A percentile compares a stretch with the other conserved stretches of the same genome.
phyloP scores from a whole-genome alignment of 768 basidiomycete species.

The Psilocybe tampanensis region DNA sequence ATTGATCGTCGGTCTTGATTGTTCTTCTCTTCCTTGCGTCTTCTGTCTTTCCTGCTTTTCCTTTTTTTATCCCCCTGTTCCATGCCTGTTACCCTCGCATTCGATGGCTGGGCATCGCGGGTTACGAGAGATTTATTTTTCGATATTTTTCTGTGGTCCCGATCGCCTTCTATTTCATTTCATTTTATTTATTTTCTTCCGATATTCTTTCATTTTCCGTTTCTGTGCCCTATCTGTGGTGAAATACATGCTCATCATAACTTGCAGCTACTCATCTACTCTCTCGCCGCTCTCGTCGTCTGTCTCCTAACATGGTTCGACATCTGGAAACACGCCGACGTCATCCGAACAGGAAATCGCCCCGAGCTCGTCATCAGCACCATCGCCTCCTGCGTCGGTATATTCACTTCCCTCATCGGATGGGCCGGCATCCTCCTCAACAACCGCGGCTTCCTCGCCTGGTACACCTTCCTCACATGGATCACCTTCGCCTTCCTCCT shows the following conservation, averaged over 20 bases:
- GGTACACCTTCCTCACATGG: constrained; percentile 79
- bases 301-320: constrained; percentile 79
- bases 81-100: no score
- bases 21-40: no score
- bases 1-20: no score
- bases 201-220: background rate
- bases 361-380: constrained; percentile 71
- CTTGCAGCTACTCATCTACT: constrained; percentile 55
- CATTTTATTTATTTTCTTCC: background rate
- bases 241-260: no score
- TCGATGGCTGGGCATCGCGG: no score
- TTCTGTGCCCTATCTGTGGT: no score
- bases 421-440: constrained; percentile 85
- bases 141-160: no score
- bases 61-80: no score
- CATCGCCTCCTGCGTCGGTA: constrained; percentile 55
- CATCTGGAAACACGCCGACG: constrained; percentile 64
- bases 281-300: constrained; percentile 59
- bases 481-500: constrained; percentile 70
- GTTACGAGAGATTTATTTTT: no score
- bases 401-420: constrained; percentile 71
- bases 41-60: no score
- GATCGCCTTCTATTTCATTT: no score
- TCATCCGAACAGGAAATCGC: constrained; percentile 70
- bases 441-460: constrained; percentile 79